phyloP scores from a whole-genome alignment of 352 stramenopile genomes.

The Peronospora destructor region DNA sequence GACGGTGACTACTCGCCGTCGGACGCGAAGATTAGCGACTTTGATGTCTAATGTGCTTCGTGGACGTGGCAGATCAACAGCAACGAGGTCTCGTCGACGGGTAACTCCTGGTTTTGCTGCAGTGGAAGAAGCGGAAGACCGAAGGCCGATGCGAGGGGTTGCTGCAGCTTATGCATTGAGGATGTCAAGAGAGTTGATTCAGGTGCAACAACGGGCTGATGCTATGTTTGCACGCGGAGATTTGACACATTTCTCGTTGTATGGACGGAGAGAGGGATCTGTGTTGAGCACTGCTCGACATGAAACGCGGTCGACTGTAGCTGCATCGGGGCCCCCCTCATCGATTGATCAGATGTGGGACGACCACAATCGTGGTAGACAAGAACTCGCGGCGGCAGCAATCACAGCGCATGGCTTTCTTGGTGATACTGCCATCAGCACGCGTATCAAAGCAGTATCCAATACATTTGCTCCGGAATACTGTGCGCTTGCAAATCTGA shows the following conservation, averaged over 20 bases:
- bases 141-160: conserved; percentile 49
- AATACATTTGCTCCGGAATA: conserved; percentile 48
- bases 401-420: conserved; percentile 12
- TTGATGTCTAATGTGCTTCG: conserved; percentile 71
- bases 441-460: conserved; percentile 23
- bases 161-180: conserved; percentile 60
- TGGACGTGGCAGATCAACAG: conserved; percentile 10
- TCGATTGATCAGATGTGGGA: conserved; percentile 55
- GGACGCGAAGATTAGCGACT: conserved; percentile 52
- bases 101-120: conserved; percentile 22
- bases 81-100: conserved; percentile 15
- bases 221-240: conserved; percentile 69
- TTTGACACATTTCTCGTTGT: conserved; percentile 37
- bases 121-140: conserved; percentile 22
- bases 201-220: conserved; percentile 59
- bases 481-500: conserved; percentile 54
- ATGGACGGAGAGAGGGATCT: conserved; percentile 19
- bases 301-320: conserved; percentile 28
- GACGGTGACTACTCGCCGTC: conserved; percentile 54
- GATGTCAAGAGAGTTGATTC: conserved; percentile 73
- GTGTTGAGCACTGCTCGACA: conserved; percentile 2
- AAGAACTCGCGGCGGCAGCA: conserved; percentile 31
- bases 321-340: conserved; percentile 3
- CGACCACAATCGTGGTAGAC: conserved; percentile 45
- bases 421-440: conserved; percentile 6